These are phyloP conservation scores for Lolium perenne DNA, from an alignment of 176 grass and related monocot species.

Conservation along the genomic window DNA sequence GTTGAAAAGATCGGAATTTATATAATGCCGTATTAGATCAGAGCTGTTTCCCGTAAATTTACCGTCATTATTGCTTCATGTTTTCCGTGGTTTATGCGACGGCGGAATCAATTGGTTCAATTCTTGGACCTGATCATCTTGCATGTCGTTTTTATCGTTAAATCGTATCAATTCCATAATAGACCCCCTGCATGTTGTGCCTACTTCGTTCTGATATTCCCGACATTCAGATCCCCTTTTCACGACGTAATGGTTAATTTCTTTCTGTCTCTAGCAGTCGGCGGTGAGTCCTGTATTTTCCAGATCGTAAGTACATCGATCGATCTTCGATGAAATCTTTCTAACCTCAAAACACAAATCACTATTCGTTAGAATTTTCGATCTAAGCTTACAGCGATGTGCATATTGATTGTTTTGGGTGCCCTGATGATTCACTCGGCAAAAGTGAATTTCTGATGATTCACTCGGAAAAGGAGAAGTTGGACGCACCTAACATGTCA, in stretches of 20 bases:
- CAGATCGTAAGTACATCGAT: neutral
- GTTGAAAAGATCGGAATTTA: neutral
- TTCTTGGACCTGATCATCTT: neutral
- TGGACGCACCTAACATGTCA: slow-evolving; percentile 18
- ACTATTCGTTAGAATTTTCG: neutral
- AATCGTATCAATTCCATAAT: neutral
- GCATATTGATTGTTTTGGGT: neutral
- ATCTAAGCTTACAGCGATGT: neutral
- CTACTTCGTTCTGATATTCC: neutral
- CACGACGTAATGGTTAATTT: neutral
- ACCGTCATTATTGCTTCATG: too few species aligned
- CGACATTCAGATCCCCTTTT: neutral
- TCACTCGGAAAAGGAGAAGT: neutral
- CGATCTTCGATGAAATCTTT: neutral
- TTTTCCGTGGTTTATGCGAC: neutral
- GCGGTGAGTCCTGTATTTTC: too few species aligned
- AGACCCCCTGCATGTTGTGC: neutral
- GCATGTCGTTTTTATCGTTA: neutral
- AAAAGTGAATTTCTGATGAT: neutral
- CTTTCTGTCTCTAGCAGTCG: neutral
- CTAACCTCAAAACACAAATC: neutral
- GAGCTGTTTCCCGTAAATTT: neutral
- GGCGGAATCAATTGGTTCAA: neutral
- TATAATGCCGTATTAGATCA: slow-evolving; percentile 1
- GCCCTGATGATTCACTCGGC: neutral